Evolutionary conservation across 2,329 filamentous ascomycete genomes (phyloP).

Genomic region (Aspergillus ibericus): DNA sequence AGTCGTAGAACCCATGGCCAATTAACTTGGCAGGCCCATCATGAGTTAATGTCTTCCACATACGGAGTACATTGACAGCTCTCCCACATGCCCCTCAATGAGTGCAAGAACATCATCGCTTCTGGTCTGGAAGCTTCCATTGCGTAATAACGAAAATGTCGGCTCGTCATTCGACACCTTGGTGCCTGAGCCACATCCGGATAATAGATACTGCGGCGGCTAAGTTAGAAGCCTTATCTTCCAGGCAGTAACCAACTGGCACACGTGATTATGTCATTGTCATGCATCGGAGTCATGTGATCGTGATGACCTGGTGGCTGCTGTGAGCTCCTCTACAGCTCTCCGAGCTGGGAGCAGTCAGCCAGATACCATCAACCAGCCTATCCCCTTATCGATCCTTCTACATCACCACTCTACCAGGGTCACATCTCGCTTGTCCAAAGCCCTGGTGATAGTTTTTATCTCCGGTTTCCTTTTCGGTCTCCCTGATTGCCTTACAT

Average conservation of each 20-base stretch:
- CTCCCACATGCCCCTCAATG: background rate
- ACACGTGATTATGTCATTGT: conserved; percentile 2
- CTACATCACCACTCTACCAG: background rate
- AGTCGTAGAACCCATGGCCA: background rate
- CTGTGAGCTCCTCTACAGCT: conserved; percentile 31
- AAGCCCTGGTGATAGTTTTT: background rate
- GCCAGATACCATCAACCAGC: conserved; percentile 19
- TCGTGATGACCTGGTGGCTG: conserved; percentile 3
- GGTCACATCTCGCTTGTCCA: background rate
- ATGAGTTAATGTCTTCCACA: background rate
- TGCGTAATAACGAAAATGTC: conserved; percentile 25
- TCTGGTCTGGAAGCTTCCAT: conserved; percentile 18
- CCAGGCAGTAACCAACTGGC: conserved; percentile 7
- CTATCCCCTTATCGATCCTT: conserved; percentile 14
- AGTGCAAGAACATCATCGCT: background rate
- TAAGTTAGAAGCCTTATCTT: conserved; percentile 2
- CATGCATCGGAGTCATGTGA: conserved; percentile 19
- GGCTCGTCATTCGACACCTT: conserved; percentile 15
- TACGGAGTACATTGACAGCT: background rate
- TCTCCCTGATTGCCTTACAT: conserved; percentile 8
- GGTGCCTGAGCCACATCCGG: conserved; percentile 15
- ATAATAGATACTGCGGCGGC: conserved; percentile 19
- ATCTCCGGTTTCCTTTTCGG: background rate
- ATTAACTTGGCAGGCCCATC: background rate
- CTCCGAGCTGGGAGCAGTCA: conserved; percentile 24